Conservation (phyloP, 2,329 filamentous ascomycete species). For the Exserohilum turcica region DNA sequence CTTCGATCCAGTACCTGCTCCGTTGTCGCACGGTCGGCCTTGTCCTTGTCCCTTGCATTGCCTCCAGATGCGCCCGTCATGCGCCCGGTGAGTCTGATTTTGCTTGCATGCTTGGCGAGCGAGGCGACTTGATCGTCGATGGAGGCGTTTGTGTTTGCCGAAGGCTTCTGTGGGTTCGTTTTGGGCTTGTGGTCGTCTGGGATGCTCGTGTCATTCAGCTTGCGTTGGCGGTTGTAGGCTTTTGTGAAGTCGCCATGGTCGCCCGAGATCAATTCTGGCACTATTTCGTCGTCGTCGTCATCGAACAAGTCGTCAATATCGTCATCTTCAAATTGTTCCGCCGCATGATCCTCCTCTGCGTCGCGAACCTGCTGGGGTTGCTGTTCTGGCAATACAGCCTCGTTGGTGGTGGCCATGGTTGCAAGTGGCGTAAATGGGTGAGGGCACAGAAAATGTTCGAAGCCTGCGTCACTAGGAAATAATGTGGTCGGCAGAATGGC, state of each 20-base stretch:
- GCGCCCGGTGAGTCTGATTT: constrained; percentile 75
- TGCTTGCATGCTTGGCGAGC: constrained; percentile 82
- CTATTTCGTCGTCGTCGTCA: constrained; percentile 53
- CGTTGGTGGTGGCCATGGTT: constrained; percentile 23
- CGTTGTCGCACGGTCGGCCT: constrained; percentile 88
- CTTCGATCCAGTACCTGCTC: constrained; percentile 94
- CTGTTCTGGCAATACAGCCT: constrained; percentile 10
- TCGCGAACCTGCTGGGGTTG: constrained; percentile 9
- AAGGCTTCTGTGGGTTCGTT: constrained; percentile 71
- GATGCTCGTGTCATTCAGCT: constrained; percentile 62
- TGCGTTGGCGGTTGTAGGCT: constrained; percentile 83
- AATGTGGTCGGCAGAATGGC: constrained; percentile 17
- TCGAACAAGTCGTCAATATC: constrained; percentile 69
- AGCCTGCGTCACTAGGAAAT: constrained; percentile 10
- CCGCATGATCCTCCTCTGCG: constrained; percentile 7
- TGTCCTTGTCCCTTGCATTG: constrained; percentile 69
- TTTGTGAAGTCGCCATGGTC: constrained; percentile 76
- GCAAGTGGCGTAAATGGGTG: neutral
- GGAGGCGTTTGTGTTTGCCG: constrained; percentile 76
- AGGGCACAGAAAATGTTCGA: constrained; percentile 12
- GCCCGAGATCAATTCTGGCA: constrained; percentile 61
- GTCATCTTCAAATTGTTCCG: constrained; percentile 58
- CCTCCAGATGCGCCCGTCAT: constrained; percentile 58
- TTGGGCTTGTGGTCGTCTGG: constrained; percentile 64
- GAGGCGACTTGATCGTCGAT: constrained; percentile 87